These are phyloP conservation scores for Cinchona pubescens DNA, from an alignment of 257 asterid genomes.

Conservation along the genomic window DNA sequence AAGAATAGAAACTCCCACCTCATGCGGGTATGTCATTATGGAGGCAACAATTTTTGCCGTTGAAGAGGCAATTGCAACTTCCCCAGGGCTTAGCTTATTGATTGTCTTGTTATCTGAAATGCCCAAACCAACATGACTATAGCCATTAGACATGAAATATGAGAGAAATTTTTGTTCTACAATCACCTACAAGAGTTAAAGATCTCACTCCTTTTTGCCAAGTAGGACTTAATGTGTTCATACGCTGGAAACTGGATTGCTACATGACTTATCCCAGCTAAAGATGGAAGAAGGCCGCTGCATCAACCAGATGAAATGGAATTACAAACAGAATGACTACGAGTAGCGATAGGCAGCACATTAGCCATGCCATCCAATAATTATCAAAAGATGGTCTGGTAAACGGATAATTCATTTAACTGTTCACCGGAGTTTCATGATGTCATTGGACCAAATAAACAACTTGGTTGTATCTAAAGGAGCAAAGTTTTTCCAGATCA, in stretches of 20 bases:
- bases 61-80: slow-evolving; percentile 86
- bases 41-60: slow-evolving; percentile 81
- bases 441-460: neutral
- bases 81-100: slow-evolving; percentile 55
- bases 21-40: slow-evolving; percentile 84
- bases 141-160: neutral
- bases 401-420: neutral
- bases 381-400: neutral
- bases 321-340: neutral
- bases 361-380: neutral
- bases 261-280: slow-evolving; percentile 89
- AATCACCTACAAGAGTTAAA: neutral
- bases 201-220: slow-evolving; percentile 67
- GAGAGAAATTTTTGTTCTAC: slow-evolving; percentile 1
- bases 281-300: slow-evolving; percentile 97
- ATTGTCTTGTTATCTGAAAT: slow-evolving; percentile 55
- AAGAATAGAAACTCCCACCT: slow-evolving; percentile 45
- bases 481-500: neutral
- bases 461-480: no score
- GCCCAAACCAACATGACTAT: slow-evolving; percentile 5
- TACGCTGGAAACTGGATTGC: slow-evolving; percentile 97
- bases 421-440: neutral
- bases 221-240: slow-evolving; percentile 73
- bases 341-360: neutral
- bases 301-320: slow-evolving; percentile 21